Conservation (phyloP, 1,284 basidiomycete genomes). For the Leucoagaricus sp. region DNA sequence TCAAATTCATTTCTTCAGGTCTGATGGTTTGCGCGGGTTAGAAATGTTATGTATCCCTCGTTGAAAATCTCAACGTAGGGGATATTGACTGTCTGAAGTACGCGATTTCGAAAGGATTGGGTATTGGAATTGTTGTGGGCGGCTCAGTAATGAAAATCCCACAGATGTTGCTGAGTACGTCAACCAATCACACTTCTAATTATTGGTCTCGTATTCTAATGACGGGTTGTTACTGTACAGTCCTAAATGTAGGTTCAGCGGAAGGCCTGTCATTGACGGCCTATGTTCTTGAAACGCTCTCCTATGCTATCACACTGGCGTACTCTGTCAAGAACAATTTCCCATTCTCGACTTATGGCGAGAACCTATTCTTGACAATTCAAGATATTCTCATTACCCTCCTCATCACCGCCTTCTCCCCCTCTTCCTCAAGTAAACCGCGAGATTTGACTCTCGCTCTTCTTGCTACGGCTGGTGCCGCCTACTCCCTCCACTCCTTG, state of each 20-base stretch:
- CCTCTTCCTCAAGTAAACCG: slow-evolving; percentile 30
- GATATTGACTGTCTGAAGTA: slow-evolving; percentile 86
- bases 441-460: slow-evolving; percentile 40
- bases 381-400: slow-evolving; percentile 85
- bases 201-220: not conserved
- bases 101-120: slow-evolving; percentile 87
- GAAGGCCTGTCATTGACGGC: slow-evolving; percentile 81
- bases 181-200: not conserved
- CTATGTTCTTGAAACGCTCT: slow-evolving; percentile 82
- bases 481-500: slow-evolving; percentile 49
- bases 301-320: slow-evolving; percentile 85
- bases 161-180: slow-evolving; percentile 75
- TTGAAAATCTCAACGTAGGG: slow-evolving; percentile 87
- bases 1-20: not conserved
- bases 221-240: slow-evolving; percentile 32
- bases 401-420: slow-evolving; percentile 71
- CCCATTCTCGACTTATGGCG: slow-evolving; percentile 95
- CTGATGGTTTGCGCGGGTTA: slow-evolving; percentile 28
- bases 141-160: slow-evolving; percentile 95
- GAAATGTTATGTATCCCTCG: slow-evolving; percentile 90
- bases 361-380: slow-evolving; percentile 86
- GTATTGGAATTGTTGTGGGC: slow-evolving; percentile 88
- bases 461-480: slow-evolving; percentile 39
- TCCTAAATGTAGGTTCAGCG: slow-evolving; percentile 69
- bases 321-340: slow-evolving; percentile 85